phyloP scores from a whole-genome alignment of 495 filamentous ascomycete species.

The Aspergillus saccharolyticus region DNA sequence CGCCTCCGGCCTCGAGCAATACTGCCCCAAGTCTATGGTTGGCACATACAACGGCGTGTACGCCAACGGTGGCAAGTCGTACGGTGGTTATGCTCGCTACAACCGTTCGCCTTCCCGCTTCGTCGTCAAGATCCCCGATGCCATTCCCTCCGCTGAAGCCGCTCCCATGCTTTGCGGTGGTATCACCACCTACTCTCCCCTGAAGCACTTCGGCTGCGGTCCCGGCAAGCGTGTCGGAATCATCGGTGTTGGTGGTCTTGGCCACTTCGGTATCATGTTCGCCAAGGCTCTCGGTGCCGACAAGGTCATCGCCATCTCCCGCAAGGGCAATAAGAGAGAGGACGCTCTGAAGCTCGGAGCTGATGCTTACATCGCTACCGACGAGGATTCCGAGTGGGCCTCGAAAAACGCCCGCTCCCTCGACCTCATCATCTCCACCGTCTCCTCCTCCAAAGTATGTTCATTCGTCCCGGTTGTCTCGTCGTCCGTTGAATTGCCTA shows the following conservation, averaged over 20 bases:
- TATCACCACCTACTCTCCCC: constrained; percentile 63
- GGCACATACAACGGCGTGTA: constrained; percentile 21
- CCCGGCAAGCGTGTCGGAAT: constrained; percentile 74
- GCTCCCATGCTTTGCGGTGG: constrained; percentile 79
- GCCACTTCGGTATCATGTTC: constrained; percentile 54
- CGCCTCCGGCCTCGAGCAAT: constrained; percentile 48
- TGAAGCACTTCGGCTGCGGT: constrained; percentile 61
- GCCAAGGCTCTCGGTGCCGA: constrained; percentile 60
- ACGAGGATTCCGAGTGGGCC: constrained; percentile 64
- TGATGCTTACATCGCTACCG: constrained; percentile 68
- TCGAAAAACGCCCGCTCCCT: constrained; percentile 52
- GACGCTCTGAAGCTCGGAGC: constrained; percentile 54
- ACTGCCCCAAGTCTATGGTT: constrained; percentile 52
- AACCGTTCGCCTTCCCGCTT: constrained; percentile 64
- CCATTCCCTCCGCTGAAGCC: constrained; percentile 42
- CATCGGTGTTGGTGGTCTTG: constrained; percentile 70
- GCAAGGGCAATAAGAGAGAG: constrained; percentile 54
- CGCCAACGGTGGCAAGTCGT: constrained; percentile 47
- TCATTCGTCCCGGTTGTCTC: background rate
- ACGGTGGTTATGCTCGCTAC: constrained; percentile 64
- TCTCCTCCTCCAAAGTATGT: constrained; percentile 49
- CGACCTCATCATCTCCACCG: constrained; percentile 70
- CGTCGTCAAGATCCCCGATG: constrained; percentile 66
- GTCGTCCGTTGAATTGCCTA: background rate
- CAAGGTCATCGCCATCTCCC: constrained; percentile 66